Evolutionary conservation across 805 yeast genomes (phyloP).

Genomic region (Yarrowia yakushimensis): DNA sequence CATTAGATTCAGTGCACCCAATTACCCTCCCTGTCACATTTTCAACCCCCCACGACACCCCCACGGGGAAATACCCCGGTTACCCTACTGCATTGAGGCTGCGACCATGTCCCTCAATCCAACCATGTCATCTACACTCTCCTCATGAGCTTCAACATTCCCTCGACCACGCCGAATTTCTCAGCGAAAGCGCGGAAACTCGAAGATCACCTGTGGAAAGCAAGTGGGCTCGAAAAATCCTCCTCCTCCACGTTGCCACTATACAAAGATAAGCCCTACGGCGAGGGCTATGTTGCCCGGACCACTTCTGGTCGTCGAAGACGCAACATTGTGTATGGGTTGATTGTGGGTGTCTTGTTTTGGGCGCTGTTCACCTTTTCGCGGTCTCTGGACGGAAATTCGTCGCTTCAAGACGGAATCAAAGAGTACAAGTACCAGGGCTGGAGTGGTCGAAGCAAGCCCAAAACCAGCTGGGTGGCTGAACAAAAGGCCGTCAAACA

Average conservation of each 20-base stretch:
- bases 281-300: slow-evolving; percentile 19
- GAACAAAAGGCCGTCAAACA: slow-evolving; percentile 57
- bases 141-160: slow-evolving; percentile 27
- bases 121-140: background rate
- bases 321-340: slow-evolving; percentile 43
- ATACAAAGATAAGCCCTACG: slow-evolving; percentile 52
- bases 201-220: slow-evolving; percentile 28
- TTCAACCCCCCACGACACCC: background rate
- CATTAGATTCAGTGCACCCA: background rate
- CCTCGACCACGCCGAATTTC: slow-evolving; percentile 27
- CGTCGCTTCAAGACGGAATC: background rate
- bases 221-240: slow-evolving; percentile 16
- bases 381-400: background rate
- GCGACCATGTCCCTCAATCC: background rate
- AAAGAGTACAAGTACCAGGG: slow-evolving; percentile 26
- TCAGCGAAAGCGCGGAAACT: slow-evolving; percentile 20
- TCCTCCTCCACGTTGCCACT: slow-evolving; percentile 41
- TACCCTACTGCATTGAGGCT: background rate
- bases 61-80: background rate
- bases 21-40: background rate
- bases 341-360: slow-evolving; percentile 38
- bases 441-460: slow-evolving; percentile 22
- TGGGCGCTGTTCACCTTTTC: slow-evolving; percentile 43
- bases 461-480: slow-evolving; percentile 42
- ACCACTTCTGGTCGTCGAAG: slow-evolving; percentile 26